These are phyloP conservation scores for Eleusine coracana DNA, from an alignment of 176 grass and related monocot genomes.

Conservation along the genomic window DNA sequence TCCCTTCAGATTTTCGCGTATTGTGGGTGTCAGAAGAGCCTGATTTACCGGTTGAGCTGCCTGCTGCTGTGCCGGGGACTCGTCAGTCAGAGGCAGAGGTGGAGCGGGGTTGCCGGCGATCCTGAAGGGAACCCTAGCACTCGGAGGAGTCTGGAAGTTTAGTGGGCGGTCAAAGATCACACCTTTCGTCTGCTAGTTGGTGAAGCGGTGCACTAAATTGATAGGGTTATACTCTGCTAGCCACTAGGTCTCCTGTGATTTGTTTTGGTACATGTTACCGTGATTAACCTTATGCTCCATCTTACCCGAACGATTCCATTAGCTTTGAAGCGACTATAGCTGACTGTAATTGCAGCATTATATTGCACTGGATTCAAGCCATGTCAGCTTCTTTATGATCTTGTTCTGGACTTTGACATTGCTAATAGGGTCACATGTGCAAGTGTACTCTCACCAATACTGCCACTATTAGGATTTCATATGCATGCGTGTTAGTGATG, in stretches of 20 bases:
- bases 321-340: conserved; percentile 2
- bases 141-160: not conserved
- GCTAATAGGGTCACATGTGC: not conserved
- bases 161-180: not conserved
- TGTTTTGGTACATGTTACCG: not conserved
- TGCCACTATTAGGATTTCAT: not conserved
- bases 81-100: not conserved
- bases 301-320: not conserved
- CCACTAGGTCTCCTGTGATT: not conserved
- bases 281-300: not conserved
- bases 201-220: not conserved
- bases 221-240: not conserved
- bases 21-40: not conserved
- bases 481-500: conserved; percentile 15
- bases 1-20: not conserved
- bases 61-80: not conserved
- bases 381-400: not conserved
- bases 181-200: not conserved
- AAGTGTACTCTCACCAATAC: conserved; percentile 4
- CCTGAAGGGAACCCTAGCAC: conserved; percentile 25
- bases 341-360: not conserved
- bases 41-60: not conserved
- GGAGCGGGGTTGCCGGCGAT: not conserved
- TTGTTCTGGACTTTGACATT: conserved; percentile 11
- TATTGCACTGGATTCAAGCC: not conserved